Evolutionary conservation across 2,329 filamentous ascomycete genomes (phyloP).

Genomic region (Tolypocladium tropicale): DNA sequence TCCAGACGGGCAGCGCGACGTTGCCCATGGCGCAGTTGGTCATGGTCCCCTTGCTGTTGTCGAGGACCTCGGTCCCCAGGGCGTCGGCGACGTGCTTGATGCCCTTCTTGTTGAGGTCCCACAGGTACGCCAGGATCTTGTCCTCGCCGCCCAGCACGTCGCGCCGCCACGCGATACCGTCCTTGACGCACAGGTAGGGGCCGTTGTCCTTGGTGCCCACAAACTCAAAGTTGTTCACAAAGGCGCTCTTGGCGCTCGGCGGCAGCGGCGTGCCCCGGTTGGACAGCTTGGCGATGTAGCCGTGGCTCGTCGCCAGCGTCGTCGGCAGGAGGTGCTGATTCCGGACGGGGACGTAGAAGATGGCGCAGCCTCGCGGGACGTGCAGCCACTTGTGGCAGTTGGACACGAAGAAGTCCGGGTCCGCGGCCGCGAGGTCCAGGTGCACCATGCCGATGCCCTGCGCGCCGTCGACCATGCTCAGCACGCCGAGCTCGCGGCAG

Average conservation of each 20-base stretch:
- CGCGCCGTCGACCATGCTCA: conserved; percentile 74
- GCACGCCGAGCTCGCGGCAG: conserved; percentile 56
- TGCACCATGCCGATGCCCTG: conserved; percentile 74
- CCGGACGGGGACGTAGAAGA: conserved; percentile 66
- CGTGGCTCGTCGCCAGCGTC: conserved; percentile 71
- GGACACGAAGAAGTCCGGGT: conserved; percentile 77
- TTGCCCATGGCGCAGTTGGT: conserved; percentile 63
- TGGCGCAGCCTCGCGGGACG: conserved; percentile 67
- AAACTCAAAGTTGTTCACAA: conserved; percentile 64
- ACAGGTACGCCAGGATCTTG: conserved; percentile 53
- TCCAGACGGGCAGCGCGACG: conserved; percentile 56
- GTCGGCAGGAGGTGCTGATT: conserved; percentile 69
- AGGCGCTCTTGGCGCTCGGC: conserved; percentile 40
- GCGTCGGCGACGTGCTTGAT: conserved; percentile 48
- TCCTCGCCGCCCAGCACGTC: conserved; percentile 65
- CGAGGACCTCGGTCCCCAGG: conserved; percentile 61
- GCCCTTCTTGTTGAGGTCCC: conserved; percentile 52
- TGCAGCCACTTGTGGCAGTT: conserved; percentile 92
- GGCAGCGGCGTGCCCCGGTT: conserved; percentile 30
- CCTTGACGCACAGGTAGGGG: conserved; percentile 61
- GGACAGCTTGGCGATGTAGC: conserved; percentile 45
- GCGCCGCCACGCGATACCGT: conserved; percentile 60
- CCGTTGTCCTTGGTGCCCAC: conserved; percentile 65
- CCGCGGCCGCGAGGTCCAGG: conserved; percentile 53
- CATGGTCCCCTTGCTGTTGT: conserved; percentile 52